Evolutionary conservation across 148 eudicot genomes (phyloP), one percentile per base, ranked within the genome.

Genomic region (Selenicereus undatus): DNA sequence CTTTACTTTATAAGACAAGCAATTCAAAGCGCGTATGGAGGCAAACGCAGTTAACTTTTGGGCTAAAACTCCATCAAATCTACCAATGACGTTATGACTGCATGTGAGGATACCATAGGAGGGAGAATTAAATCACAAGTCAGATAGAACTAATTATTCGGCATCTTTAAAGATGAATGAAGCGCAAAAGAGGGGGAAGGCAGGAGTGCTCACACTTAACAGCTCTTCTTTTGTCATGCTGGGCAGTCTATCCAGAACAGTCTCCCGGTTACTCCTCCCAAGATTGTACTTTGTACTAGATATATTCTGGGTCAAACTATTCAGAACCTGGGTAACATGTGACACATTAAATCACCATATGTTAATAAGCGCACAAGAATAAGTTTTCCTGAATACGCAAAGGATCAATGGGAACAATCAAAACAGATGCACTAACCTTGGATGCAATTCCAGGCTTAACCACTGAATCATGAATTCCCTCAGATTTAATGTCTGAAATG

Each of bases 201-300:
- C 12, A 10, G 52, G 1, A 12, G 52, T 20, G 85, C 99, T 93
- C 81, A 96, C 99, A 79, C 75, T 92, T 81, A 96, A 85, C 75
- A 96, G 82, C 42, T 90, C 95, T 74, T 92, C 97, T 78, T 87
- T 92, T 14, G 91, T 89, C 43, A 72, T 76, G 71, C 74, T 87
- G 12, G 99, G 99, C 84, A 96, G 88, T 77, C 87, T 86, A 85
- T 96, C 97, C 86, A 96, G 84, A 62, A 96, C 89, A 89, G 98
- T 96, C 84, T 92, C 98, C 72, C 88, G 86, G 21, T 93, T 89
- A 81, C 86, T 91, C 71, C 85, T 91, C 83, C 98, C 97, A 81
- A 86, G 86, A 84, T 87, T 85, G 80, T 83, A 93, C 83, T 93
- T 96, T 54, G 93, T 86, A 83, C 95, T 90, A 65, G 95, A 92